Evolutionary conservation across 2,329 filamentous ascomycete genomes (phyloP).

Genomic region (Aspergillus terreus): DNA sequence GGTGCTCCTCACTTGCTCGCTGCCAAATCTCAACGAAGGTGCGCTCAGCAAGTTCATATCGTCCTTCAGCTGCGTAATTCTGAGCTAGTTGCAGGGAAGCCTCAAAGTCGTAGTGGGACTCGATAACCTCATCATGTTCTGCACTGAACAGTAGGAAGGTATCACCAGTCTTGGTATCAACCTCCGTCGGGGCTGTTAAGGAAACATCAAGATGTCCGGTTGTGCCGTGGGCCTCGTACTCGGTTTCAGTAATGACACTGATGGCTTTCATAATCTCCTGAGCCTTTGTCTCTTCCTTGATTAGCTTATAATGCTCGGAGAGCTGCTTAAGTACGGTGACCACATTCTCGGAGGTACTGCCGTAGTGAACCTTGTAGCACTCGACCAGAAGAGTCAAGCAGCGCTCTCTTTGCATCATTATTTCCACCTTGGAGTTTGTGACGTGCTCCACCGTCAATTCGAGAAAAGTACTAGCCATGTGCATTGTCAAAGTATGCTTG

Average conservation of each 20-base stretch:
- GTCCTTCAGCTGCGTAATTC: constrained; percentile 31
- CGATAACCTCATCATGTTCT: constrained; percentile 29
- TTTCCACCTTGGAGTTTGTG: constrained; percentile 25
- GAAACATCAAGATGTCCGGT: constrained; percentile 6
- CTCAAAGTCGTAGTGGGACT: constrained; percentile 28
- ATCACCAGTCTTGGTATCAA: background rate
- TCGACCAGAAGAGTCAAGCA: constrained; percentile 46
- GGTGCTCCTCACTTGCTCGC: constrained; percentile 44
- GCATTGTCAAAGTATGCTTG: constrained; percentile 45
- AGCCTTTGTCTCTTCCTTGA: constrained; percentile 48
- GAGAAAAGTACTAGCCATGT: constrained; percentile 45
- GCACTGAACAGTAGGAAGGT: background rate
- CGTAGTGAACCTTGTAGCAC: constrained; percentile 48
- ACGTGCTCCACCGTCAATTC: constrained; percentile 38
- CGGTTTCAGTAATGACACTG: constrained; percentile 16
- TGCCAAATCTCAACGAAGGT: constrained; percentile 52
- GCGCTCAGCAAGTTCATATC: constrained; percentile 39
- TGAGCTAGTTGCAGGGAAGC: constrained; percentile 37
- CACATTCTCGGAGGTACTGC: constrained; percentile 45
- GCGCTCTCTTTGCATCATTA: constrained; percentile 41
- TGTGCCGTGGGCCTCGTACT: constrained; percentile 10
- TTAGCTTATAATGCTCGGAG: constrained; percentile 45
- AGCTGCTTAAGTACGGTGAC: constrained; percentile 45
- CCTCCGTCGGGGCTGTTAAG: background rate
- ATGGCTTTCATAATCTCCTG: constrained; percentile 32